Conservation (phyloP, 441 rosid species). For the Theobroma grandiflorum region DNA sequence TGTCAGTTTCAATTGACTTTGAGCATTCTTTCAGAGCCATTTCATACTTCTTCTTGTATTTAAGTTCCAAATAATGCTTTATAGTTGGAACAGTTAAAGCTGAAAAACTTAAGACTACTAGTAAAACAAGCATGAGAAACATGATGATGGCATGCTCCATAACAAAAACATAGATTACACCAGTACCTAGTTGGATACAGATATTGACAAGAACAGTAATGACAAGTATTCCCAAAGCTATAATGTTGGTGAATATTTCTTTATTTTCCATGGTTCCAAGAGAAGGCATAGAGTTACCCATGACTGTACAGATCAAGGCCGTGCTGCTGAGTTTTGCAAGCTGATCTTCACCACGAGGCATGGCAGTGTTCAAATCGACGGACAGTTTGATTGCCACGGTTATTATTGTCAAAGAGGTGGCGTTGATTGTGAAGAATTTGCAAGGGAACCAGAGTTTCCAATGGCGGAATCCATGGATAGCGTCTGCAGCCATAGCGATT, state of each 20-base stretch:
- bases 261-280: conserved; percentile 71
- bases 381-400: conserved; percentile 77
- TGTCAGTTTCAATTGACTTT: conserved; percentile 31
- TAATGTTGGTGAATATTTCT: conserved; percentile 62
- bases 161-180: conserved; percentile 70
- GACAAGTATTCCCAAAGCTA: conserved; percentile 76
- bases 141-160: conserved; percentile 68
- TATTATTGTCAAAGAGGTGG: conserved; percentile 73
- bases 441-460: conserved; percentile 79
- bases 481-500: conserved; percentile 71
- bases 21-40: conserved; percentile 56
- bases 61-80: conserved; percentile 60
- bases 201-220: conserved; percentile 69
- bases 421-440: conserved; percentile 73
- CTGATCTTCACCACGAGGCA: conserved; percentile 89
- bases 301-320: conserved; percentile 69
- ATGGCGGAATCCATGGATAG: conserved; percentile 60
- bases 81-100: conserved; percentile 61
- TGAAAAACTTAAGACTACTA: conserved; percentile 61
- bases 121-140: conserved; percentile 68
- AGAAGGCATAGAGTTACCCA: conserved; percentile 92
- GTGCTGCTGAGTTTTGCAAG: conserved; percentile 89
- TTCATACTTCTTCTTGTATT: conserved; percentile 64
- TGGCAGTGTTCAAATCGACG: conserved; percentile 85
- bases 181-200: conserved; percentile 82